A percentile compares a stretch with the other conserved stretches of the same genome.
These are phyloP conservation scores for Cryptococcus depauperatus DNA, from an alignment of 1,284 basidiomycete genomes.

Conservation along the genomic window DNA sequence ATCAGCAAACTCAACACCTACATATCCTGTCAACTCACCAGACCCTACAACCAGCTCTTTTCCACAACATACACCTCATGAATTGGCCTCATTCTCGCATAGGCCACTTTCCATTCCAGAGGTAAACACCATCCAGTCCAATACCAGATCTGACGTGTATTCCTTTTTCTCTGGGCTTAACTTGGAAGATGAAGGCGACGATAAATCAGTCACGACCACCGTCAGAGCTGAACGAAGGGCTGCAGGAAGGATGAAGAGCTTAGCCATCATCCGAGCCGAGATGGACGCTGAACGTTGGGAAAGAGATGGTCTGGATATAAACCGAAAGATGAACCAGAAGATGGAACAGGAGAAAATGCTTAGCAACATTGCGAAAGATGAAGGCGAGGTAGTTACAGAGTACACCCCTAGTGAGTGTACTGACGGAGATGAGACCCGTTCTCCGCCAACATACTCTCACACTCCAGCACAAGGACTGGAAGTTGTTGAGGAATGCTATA, in stretches of 20 bases:
- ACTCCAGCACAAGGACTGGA: neutral
- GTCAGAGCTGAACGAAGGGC: constrained; percentile 28
- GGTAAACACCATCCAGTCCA: neutral
- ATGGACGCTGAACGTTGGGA: constrained; percentile 11
- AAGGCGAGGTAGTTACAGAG: neutral
- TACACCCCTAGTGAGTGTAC: neutral
- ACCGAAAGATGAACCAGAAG: neutral
- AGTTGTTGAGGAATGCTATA: no score
- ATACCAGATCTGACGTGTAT: constrained; percentile 5
- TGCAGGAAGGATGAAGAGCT: constrained; percentile 31
- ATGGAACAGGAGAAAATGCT: constrained; percentile 11
- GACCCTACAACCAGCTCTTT: neutral
- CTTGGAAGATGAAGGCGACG: constrained; percentile 15
- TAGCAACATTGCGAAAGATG: constrained; percentile 1
- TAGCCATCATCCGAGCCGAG: constrained; percentile 29
- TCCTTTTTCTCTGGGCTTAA: constrained; percentile 11
- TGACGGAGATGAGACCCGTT: neutral
- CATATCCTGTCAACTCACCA: neutral
- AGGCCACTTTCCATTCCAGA: constrained; percentile 1
- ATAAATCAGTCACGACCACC: constrained; percentile 12
- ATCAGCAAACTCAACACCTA: no score
- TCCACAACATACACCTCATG: constrained; percentile 17
- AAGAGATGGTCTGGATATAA: constrained; percentile 13
- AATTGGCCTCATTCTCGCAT: neutral
- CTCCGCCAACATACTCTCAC: neutral